phyloP scores from a whole-genome alignment of 2,329 filamentous ascomycete species.

The Aspergillus sclerotialis region DNA sequence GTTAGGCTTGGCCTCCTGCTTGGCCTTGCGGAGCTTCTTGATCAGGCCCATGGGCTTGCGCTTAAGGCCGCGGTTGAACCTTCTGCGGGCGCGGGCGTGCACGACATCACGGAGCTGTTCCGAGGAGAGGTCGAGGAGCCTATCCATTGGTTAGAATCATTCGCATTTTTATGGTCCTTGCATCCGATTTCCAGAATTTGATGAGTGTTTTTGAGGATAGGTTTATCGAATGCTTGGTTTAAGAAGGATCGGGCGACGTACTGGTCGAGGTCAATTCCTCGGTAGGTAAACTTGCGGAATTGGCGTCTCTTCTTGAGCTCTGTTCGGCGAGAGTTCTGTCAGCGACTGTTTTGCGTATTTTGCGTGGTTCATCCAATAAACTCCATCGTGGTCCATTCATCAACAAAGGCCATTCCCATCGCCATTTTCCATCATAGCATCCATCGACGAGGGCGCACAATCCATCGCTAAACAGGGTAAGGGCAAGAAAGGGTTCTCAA shows the following conservation, averaged over 20 bases:
- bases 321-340: constrained; percentile 34
- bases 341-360: constrained; percentile 17
- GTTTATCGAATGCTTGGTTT: no score
- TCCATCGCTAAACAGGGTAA: constrained; percentile 8
- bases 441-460: constrained; percentile 2
- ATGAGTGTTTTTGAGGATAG: neutral
- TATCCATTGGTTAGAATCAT: constrained; percentile 39
- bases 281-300: constrained; percentile 99
- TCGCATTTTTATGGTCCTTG: constrained; percentile 9
- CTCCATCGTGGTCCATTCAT: constrained; percentile 1
- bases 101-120: constrained; percentile 99
- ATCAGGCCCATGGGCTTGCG: constrained; percentile 99
- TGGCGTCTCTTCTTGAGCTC: constrained; percentile 99
- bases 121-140: constrained; percentile 96
- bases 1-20: constrained; percentile 98
- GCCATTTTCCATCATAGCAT: neutral
- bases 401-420: constrained; percentile 5
- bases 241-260: constrained; percentile 58
- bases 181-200: constrained; percentile 5
- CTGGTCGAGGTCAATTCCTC: constrained; percentile 99
- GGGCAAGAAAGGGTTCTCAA: constrained; percentile 12
- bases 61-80: constrained; percentile 99
- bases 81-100: constrained; percentile 94
- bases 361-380: constrained; percentile 5
- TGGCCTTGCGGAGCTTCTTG: constrained; percentile 99